Base-by-base conservation (phyloP, 2,329 filamentous ascomycete species). In the Thermothelomyces thermophilus region DNA sequence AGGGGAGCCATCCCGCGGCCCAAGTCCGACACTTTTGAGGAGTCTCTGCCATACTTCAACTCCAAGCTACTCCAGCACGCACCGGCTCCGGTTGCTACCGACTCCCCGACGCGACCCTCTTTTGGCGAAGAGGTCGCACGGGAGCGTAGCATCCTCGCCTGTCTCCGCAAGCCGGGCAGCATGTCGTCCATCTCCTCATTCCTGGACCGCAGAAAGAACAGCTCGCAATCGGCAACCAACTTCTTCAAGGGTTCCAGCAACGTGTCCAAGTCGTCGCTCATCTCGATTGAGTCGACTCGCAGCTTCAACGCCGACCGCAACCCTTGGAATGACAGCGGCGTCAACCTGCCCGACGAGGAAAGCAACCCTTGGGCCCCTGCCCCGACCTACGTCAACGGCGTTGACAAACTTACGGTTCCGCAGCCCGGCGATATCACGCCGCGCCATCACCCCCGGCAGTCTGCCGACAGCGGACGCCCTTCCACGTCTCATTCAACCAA, bases 21-120 rank as follows among this genome's bases (percentile, higher is more conserved):
- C 56, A 96, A 97, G 73, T 97, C 93, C 1, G 93, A 98, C 67
- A 96, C 93, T 0, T 98, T 98, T 58, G 93, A 98, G 66, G 91
- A 98, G 61, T 95, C 91, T 7, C 77, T 97, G 46, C 91, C 90
- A 50, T 97, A 90, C 72, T 98, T 98, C 64, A 88, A 96, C 65
- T 96, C 91, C 2, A 97, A 96, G 72, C 79, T 98, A 40, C 79
- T 98, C 47, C 93, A 97, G 68, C 90, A 94, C 62, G 90, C 91
- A 3, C 90, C 91, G 31, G 80, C 86, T 4, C 80, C 87, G 1
- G 77, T 90, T 16, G 79, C 82, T 13, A 90, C 87, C 3, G 91
- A 97, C 65, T 95, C 90, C 19, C 91, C 90, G 1, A 91, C 90
- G 46, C 90, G 90, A 60, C 80, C 84, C 45, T 86, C 80, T 43